phyloP scores from a whole-genome alignment of 805 yeast genomes.

The Kregervanrija delftensis region DNA sequence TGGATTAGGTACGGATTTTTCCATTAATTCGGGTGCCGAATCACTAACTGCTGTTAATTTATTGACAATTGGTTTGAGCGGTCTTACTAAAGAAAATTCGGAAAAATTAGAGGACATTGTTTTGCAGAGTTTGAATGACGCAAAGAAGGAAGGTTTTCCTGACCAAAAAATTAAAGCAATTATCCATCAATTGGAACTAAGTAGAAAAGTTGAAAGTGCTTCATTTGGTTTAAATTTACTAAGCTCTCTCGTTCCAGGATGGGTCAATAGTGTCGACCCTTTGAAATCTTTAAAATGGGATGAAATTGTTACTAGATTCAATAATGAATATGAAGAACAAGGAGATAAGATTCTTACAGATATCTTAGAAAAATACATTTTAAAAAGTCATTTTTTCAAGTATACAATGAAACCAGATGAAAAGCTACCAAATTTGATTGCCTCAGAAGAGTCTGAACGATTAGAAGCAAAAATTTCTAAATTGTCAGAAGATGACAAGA shows the following conservation, averaged over 20 bases:
- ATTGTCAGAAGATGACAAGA: slow-evolving; percentile 50
- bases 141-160: slow-evolving; percentile 41
- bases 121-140: slow-evolving; percentile 37
- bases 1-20: slow-evolving; percentile 77
- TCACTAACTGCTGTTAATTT: slow-evolving; percentile 68
- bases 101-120: slow-evolving; percentile 46
- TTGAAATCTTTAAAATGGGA: slow-evolving; percentile 62
- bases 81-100: slow-evolving; percentile 42
- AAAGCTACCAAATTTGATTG: slow-evolving; percentile 42
- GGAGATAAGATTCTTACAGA: slow-evolving; percentile 56
- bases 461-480: slow-evolving; percentile 35
- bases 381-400: slow-evolving; percentile 52
- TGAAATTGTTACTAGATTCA: slow-evolving; percentile 50
- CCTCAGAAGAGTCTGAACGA: slow-evolving; percentile 50
- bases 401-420: slow-evolving; percentile 73
- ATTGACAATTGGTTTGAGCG: slow-evolving; percentile 82
- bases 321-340: slow-evolving; percentile 43
- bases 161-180: slow-evolving; percentile 70
- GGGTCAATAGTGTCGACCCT: slow-evolving; percentile 81
- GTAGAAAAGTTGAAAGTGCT: slow-evolving; percentile 80
- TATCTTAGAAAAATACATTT: slow-evolving; percentile 46
- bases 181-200: slow-evolving; percentile 78
- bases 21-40: slow-evolving; percentile 85
- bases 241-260: slow-evolving; percentile 69
- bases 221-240: slow-evolving; percentile 81